A percentile compares a stretch with the other conserved stretches of the same genome.
These are phyloP conservation scores for Cyathus striatus DNA, from an alignment of 768 basidiomycete species.

Conservation along the genomic window DNA sequence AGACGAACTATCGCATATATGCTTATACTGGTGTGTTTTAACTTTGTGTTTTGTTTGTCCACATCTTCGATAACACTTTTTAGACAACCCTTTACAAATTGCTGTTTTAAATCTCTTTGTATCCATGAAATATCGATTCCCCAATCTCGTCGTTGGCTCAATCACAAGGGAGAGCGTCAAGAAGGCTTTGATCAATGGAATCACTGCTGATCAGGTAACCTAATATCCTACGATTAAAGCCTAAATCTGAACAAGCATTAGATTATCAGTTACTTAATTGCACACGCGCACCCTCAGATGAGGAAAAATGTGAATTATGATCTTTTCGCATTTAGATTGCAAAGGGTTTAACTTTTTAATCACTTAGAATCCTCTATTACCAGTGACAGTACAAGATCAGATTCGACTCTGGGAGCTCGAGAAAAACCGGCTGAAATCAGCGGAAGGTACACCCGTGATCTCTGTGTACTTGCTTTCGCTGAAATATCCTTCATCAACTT, in stretches of 20 bases:
- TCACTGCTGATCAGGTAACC: constrained; percentile 90
- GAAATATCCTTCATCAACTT: too few species aligned
- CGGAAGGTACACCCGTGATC: constrained; percentile 76
- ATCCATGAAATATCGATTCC: constrained; percentile 88
- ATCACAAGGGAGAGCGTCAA: constrained; percentile 95
- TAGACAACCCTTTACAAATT: constrained; percentile 94
- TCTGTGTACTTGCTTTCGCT: too few species aligned
- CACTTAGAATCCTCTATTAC: constrained; percentile 80
- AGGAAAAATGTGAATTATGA: constrained; percentile 64
- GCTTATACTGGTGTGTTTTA: constrained; percentile 91
- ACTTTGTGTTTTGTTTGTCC: constrained; percentile 14
- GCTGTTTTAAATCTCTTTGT: constrained; percentile 94
- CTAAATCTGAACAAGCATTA: constrained; percentile 23
- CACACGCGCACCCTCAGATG: constrained; percentile 98
- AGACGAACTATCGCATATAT: constrained; percentile 97
- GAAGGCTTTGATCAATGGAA: constrained; percentile 90
- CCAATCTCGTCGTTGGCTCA: constrained; percentile 93
- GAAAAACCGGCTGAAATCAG: constrained; percentile 82
- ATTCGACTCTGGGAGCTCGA: constrained; percentile 97
- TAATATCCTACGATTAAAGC: constrained; percentile 4
- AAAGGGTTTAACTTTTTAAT: not conserved
- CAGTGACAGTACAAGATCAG: constrained; percentile 97
- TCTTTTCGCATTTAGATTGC: not conserved
- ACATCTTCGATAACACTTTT: constrained; percentile 12
- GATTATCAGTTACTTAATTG: constrained; percentile 94